phyloP scores from a whole-genome alignment of 495 filamentous ascomycete species.

The Neohortaea acidophila region DNA sequence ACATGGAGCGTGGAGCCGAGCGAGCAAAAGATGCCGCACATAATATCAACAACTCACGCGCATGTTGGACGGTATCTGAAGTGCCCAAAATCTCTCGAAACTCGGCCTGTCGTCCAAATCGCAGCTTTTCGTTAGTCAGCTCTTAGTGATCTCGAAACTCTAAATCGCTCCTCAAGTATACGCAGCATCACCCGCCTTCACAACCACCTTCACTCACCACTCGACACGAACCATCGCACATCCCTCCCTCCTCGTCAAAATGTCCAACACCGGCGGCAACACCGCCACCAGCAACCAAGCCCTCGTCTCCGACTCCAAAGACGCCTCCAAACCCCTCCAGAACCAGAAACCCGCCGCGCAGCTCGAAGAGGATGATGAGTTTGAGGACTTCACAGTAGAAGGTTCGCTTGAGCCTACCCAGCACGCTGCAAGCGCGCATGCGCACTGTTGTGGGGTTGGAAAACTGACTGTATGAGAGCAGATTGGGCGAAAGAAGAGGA shows the following conservation, averaged over 20 bases:
- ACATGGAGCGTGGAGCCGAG: conserved; percentile 26
- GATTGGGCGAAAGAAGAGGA: conserved; percentile 84
- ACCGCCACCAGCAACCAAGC: conserved; percentile 20
- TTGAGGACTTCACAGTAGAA: conserved; percentile 96
- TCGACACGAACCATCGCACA: not conserved
- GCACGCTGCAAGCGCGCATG: not conserved
- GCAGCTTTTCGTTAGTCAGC: too few species aligned
- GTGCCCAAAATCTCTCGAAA: too few species aligned
- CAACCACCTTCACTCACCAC: not conserved
- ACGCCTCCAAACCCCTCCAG: conserved; percentile 27
- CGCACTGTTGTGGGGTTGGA: not conserved
- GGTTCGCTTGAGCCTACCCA: conserved; percentile 35
- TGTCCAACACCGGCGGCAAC: conserved; percentile 28
- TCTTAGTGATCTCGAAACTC: too few species aligned
- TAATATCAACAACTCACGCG: conserved; percentile 18
- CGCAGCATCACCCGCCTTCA: not conserved
- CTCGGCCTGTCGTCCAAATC: too few species aligned
- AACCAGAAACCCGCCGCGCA: conserved; percentile 47
- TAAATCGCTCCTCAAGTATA: too few species aligned
- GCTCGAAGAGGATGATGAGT: conserved; percentile 94
- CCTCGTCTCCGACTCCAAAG: conserved; percentile 19
- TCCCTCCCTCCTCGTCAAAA: conserved; percentile 10
- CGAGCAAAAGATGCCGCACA: conserved; percentile 56
- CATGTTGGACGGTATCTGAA: too few species aligned
- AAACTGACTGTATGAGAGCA: conserved; percentile 26